These are phyloP conservation scores for Chaetomium tenue DNA, from an alignment of 495 filamentous ascomycete species.

Conservation along the genomic window DNA sequence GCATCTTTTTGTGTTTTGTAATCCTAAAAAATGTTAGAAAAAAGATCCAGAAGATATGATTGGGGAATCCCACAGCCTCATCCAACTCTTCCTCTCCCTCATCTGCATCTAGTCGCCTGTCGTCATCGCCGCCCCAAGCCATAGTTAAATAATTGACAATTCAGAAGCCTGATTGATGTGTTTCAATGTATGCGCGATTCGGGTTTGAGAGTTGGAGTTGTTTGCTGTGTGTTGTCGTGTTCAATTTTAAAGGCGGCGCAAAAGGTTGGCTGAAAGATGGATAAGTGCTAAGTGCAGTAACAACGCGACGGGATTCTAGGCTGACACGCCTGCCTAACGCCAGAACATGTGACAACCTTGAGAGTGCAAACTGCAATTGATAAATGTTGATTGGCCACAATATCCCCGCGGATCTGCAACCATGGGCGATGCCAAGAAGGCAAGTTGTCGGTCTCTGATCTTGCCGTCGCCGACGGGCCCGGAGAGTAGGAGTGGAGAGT, in stretches of 20 bases:
- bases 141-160: slow-evolving; percentile 27
- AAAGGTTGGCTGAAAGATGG: not conserved
- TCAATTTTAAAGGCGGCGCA: not conserved
- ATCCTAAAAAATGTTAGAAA: slow-evolving; percentile 51
- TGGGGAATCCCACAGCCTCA: slow-evolving; percentile 56
- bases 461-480: slow-evolving; percentile 8
- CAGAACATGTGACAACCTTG: slow-evolving; percentile 20
- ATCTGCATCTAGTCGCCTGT: slow-evolving; percentile 56
- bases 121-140: slow-evolving; percentile 43
- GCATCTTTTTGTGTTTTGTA: slow-evolving; percentile 95
- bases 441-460: slow-evolving; percentile 7
- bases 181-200: not conserved
- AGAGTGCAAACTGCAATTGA: slow-evolving; percentile 6
- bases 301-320: slow-evolving; percentile 15
- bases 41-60: no score
- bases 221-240: no score
- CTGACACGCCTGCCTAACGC: slow-evolving; percentile 34
- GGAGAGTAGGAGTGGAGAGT: slow-evolving; percentile 4
- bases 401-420: slow-evolving; percentile 9
- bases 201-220: not conserved
- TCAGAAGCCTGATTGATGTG: not conserved
- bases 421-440: slow-evolving; percentile 19
- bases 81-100: slow-evolving; percentile 74
- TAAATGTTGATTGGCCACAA: slow-evolving; percentile 14
- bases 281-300: not conserved